phyloP scores from a whole-genome alignment of 2,329 filamentous ascomycete genomes.

The Aureobasidium subglaciale region DNA sequence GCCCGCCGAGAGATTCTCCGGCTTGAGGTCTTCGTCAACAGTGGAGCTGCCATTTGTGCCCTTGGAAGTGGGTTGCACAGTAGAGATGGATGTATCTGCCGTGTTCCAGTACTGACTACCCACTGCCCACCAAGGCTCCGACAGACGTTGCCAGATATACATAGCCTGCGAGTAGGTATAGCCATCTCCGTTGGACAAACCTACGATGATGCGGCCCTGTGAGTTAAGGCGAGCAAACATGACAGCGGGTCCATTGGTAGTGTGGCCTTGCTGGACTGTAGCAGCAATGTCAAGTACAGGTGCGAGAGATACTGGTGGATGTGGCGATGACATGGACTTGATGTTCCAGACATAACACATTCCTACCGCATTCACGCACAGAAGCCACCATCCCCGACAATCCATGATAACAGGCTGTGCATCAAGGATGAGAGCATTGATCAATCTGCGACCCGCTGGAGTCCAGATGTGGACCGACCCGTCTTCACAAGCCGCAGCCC shows the following conservation, averaged over 20 bases:
- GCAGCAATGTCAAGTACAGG: conserved; percentile 83
- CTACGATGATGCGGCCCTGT: conserved; percentile 77
- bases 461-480: conserved; percentile 88
- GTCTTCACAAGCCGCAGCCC: conserved; percentile 89
- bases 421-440: conserved; percentile 81
- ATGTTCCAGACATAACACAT: conserved; percentile 93
- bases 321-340: conserved; percentile 71
- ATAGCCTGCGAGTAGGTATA: conserved; percentile 81
- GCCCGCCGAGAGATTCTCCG: conserved; percentile 69
- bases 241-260: conserved; percentile 73
- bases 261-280: conserved; percentile 68
- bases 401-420: conserved; percentile 92
- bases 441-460: conserved; percentile 75
- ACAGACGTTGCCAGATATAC: conserved; percentile 91
- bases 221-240: conserved; percentile 90
- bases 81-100: conserved; percentile 80
- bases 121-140: conserved; percentile 96
- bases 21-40: conserved; percentile 41
- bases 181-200: conserved; percentile 87
- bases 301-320: conserved; percentile 81
- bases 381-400: conserved; percentile 78
- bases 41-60: conserved; percentile 23
- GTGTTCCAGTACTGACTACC: conserved; percentile 99
- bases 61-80: conserved; percentile 56
- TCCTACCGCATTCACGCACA: conserved; percentile 82